Conservation (phyloP, 768 basidiomycete genomes). For the Gloeophyllum trabeum region DNA sequence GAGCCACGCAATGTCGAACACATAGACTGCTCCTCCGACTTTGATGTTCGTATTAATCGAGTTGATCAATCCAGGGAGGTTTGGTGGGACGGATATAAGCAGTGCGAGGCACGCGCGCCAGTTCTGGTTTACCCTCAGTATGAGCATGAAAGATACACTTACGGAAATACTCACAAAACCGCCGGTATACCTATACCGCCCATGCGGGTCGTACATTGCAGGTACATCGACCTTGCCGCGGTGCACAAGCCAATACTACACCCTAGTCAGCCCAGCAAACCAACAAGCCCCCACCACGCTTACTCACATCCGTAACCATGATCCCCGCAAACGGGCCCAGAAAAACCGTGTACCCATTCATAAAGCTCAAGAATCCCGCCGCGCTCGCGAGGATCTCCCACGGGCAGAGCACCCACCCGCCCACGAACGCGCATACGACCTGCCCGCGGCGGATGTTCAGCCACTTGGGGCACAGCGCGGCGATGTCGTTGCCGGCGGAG, state of each 20-base stretch:
- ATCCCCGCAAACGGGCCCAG: conserved; percentile 79
- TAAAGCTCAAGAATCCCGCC: conserved; percentile 61
- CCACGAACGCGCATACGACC: conserved; percentile 67
- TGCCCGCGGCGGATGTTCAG: conserved; percentile 75
- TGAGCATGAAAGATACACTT: not conserved
- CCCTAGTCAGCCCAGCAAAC: conserved; percentile 1
- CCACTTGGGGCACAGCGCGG: conserved; percentile 62
- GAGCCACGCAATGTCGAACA: conserved; percentile 70
- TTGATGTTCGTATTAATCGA: conserved; percentile 57
- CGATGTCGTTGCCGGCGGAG: conserved; percentile 77
- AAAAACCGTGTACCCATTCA: conserved; percentile 80
- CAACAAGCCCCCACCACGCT: not conserved
- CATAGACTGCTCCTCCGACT: conserved; percentile 41
- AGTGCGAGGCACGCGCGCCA: conserved; percentile 70
- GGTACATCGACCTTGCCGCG: conserved; percentile 65
- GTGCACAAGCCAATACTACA: conserved; percentile 73
- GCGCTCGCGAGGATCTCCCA: conserved; percentile 75
- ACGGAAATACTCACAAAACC: conserved; percentile 46
- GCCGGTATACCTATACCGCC: conserved; percentile 66
- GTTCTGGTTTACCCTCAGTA: conserved; percentile 39
- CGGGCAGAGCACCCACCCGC: conserved; percentile 78
- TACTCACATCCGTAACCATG: conserved; percentile 44
- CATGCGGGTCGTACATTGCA: conserved; percentile 72
- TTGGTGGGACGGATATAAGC: conserved; percentile 56
- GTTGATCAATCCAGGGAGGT: conserved; percentile 66